Conservation (phyloP, 2,329 filamentous ascomycete genomes). For the Leptographium lundbergii region DNA sequence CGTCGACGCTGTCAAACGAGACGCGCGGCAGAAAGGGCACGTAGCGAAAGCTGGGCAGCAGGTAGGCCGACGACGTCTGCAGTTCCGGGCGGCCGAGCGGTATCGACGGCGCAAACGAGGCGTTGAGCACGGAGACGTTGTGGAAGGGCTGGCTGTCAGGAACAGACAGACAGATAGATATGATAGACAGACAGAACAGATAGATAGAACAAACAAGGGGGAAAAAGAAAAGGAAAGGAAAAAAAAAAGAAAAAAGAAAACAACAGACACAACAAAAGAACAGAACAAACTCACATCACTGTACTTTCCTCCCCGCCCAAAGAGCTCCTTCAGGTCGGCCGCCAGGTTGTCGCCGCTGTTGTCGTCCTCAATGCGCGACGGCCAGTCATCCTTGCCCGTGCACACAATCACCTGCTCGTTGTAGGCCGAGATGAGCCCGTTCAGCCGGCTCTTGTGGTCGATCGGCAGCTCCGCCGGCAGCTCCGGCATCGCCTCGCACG, state of each 20-base stretch:
- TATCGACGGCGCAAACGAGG: slow-evolving; percentile 55
- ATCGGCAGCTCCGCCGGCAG: slow-evolving; percentile 60
- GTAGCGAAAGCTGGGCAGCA: slow-evolving; percentile 77
- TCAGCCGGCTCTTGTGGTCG: slow-evolving; percentile 55
- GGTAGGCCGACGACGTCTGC: slow-evolving; percentile 53
- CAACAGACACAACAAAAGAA: not conserved
- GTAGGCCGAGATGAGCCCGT: slow-evolving; percentile 67
- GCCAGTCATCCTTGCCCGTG: slow-evolving; percentile 71
- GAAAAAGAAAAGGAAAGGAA: not conserved
- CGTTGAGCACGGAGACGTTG: slow-evolving; percentile 63
- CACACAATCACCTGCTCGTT: slow-evolving; percentile 73
- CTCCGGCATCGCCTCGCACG: slow-evolving; percentile 53
- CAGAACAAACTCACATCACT: slow-evolving; percentile 43
- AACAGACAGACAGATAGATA: slow-evolving; percentile 18
- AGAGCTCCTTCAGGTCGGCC: slow-evolving; percentile 56
- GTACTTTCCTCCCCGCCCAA: slow-evolving; percentile 53
- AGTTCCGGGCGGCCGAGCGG: slow-evolving; percentile 30
- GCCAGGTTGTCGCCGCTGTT: slow-evolving; percentile 53
- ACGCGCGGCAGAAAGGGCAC: slow-evolving; percentile 57
- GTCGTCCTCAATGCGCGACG: slow-evolving; percentile 74
- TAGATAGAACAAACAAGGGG: too few relatives aligned
- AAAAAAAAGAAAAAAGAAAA: not conserved
- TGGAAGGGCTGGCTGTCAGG: slow-evolving; percentile 56
- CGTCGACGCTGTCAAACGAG: slow-evolving; percentile 40
- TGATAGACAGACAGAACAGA: not conserved